Percentiles rank a stretch among this genome's conserved stretches.
Conservation (phyloP, 225 moss, liverwort and hornwort species). For the Physcomitrellopsis africana region DNA sequence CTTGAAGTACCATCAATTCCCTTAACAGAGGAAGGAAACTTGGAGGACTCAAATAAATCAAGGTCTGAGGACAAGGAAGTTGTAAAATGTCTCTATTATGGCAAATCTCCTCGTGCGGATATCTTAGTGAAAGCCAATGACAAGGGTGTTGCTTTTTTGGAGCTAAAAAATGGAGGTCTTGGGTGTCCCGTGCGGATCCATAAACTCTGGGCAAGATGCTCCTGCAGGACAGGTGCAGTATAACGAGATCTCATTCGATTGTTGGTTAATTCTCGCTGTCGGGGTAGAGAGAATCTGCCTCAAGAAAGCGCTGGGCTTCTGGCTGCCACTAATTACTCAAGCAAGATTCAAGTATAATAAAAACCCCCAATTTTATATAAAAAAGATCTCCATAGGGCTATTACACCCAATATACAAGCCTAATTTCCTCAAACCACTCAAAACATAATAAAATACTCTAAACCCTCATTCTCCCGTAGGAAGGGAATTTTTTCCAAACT, state of each 20-base stretch:
- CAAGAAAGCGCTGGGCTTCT: too few relatives aligned
- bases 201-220: slow-evolving; percentile 25
- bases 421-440: too few relatives aligned
- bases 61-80: background rate
- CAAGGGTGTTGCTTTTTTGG: background rate
- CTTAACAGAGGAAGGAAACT: background rate
- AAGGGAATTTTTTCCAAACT: too few relatives aligned
- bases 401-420: too few relatives aligned
- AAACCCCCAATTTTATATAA: too few relatives aligned
- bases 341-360: too few relatives aligned
- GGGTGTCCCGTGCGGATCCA: background rate
- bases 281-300: too few relatives aligned
- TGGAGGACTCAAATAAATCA: background rate
- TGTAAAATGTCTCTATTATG: background rate
- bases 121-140: background rate
- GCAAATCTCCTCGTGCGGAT: slow-evolving; percentile 12
- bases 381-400: too few relatives aligned
- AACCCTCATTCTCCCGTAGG: too few relatives aligned
- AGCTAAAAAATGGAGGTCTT: too few relatives aligned
- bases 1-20: background rate
- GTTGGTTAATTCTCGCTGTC: background rate
- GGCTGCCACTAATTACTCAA: too few relatives aligned
- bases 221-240: slow-evolving; percentile 16
- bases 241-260: slow-evolving; percentile 3
- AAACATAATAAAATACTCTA: too few relatives aligned